Base-by-base conservation (phyloP, 768 basidiomycete species). In the Panaeolus papilionaceus region DNA sequence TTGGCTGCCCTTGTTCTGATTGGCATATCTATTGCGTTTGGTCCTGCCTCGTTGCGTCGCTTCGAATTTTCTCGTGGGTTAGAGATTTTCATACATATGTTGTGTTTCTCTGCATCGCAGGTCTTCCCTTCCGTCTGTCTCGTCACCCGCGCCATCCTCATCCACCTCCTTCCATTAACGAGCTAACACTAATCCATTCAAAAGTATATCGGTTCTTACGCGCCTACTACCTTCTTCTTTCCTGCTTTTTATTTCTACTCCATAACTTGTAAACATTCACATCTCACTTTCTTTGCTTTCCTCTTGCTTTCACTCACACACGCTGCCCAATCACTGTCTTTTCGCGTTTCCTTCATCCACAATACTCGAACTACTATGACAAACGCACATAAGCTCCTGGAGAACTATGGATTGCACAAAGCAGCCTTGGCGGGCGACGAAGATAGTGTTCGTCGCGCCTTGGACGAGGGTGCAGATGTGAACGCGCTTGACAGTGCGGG, bases 401-500 rank as follows among this genome's bases (percentile, higher is more conserved):
- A 81, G 63, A 79, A 80, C 68, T 77, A 74, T 71, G 81, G 77
- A 44, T 79, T 89, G 64, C 87, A 89, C 70, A 78, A 77, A 61
- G 89, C 87, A 40, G 89, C 89, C 54, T 82, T 85, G 26, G 78
- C 77, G 58, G 92, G 89, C 61, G 84, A 88, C 72, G 81, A 86
- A 51, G 77, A 82, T 38, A 87, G 83, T 51, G 83, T 92, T 18
- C 81, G 77, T 23, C 81, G 79, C 63, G 85, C 88, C 49, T 80
- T 93, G 65, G 79, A 80, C 8, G 77, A 81, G 44, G 91, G 89
- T 47, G 90, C 90, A 8, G 89, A 92, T 75, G 83, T 92, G 64
- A 92, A 93, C 73, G 84, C 86, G 47, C 79, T 86, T 61, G 91
- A 92, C 76, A 76, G 78, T 23, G 78, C 80, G 0, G 91, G 91